A percentile compares a stretch with the other conserved stretches of the same genome.
These are phyloP conservation scores for Pythium sukuiense DNA, from an alignment of 352 stramenopile species.

Conservation along the genomic window DNA sequence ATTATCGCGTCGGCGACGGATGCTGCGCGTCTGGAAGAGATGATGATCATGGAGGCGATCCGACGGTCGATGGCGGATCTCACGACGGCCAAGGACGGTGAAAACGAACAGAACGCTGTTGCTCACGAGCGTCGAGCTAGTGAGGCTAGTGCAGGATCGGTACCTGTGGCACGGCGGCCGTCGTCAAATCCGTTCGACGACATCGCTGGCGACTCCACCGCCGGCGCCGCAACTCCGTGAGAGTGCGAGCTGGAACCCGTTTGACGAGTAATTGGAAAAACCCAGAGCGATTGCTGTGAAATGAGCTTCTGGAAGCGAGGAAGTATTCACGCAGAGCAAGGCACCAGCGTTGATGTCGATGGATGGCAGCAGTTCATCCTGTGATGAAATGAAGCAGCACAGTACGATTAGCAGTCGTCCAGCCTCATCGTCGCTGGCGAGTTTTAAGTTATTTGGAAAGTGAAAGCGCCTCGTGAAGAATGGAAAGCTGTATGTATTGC, in stretches of 20 bases:
- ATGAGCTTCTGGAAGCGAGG: background rate
- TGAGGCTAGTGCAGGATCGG: background rate
- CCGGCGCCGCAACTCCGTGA: conserved; percentile 12
- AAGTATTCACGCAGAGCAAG: background rate
- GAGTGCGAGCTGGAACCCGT: conserved; percentile 26
- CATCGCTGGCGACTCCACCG: background rate
- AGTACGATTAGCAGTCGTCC: too few relatives aligned
- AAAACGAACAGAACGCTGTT: conserved; percentile 9
- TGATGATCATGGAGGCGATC: conserved; percentile 85
- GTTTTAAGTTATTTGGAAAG: conserved; percentile 22
- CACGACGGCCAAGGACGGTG: conserved; percentile 38
- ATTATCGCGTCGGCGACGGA: conserved; percentile 47
- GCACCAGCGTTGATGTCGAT: background rate
- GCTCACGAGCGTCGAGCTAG: background rate
- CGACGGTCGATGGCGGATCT: conserved; percentile 76
- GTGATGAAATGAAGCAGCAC: too few relatives aligned
- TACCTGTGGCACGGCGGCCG: conserved; percentile 12
- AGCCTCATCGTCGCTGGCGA: background rate
- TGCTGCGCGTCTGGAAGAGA: conserved; percentile 62
- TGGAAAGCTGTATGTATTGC: background rate
- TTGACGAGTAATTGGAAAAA: conserved; percentile 15
- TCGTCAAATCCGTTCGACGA: conserved; percentile 30
- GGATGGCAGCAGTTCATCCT: background rate
- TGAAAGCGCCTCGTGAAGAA: conserved; percentile 9
- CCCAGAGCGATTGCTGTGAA: background rate